Evolutionary conservation across 2,329 filamentous ascomycete genomes (phyloP), one percentile per base, ranked within the genome.

Genomic region (Epichloe brachyelytri): DNA sequence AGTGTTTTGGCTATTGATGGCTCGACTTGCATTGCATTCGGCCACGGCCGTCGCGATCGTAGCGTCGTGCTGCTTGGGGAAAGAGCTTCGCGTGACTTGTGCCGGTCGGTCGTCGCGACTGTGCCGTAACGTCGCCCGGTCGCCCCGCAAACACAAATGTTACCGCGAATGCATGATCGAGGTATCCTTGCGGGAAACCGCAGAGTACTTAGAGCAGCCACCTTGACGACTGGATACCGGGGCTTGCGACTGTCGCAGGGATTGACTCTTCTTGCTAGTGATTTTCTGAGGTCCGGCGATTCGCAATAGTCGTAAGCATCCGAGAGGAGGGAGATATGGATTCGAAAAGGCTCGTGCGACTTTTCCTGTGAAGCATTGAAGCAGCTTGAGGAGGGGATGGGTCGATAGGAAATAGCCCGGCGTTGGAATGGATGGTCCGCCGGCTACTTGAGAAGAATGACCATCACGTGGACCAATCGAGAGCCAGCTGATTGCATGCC

Each of bases 111-210:
- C 20, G 57, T 59, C 17, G 60, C 40, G 50, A 62, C 63, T 7
- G 59, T 64, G 55, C 62, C 59, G 55, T 65, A 63, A 54, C 56
- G 56, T 56, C 63, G 60, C 54, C 59, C 62, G 63, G 68, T 68
- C 63, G 61, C 65, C 62, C 67, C 65, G 66, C 65, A 64, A 55
- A 57, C 61, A 17, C 51, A 55, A 39, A 56, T 51, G 62, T 64
- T 71, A 74, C 66, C 63, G 67, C 50, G 64, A 43, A 57, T 60
- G 58, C 74, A 76, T 74, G 48, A 65, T 54, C 60, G 60, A 50
- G 65, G 60, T 70, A 71, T 69, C 63, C 67, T 66, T 63, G 70
- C 68, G 62, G 66, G 64, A 59, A 68, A 64, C 67, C 73, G 71
- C 65, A 66, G 63, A 58, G 68, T 64, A 58, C 66, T 67, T 52